Conservation (phyloP, 441 rosid genomes). For the Metrosideros polymorpha region DNA sequence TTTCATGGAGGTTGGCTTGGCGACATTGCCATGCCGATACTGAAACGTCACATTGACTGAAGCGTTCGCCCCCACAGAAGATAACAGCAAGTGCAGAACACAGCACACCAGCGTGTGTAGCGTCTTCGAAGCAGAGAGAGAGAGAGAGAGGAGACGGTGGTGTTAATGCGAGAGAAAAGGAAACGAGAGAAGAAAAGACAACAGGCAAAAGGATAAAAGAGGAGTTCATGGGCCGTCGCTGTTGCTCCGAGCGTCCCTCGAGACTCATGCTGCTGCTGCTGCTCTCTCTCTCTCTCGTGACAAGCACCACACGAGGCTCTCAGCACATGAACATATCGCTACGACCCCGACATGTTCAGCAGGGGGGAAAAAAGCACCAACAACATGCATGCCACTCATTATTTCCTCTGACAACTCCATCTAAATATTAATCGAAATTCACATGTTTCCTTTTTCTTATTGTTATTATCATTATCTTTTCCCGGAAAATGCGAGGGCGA, state of each 20-base stretch:
- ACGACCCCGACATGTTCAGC: not conserved
- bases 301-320: not conserved
- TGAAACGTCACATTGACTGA: not conserved
- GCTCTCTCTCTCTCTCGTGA: not conserved
- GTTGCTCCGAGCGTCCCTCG: not conserved
- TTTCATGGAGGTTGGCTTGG: not conserved
- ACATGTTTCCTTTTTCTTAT: not conserved
- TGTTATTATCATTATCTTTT: not conserved
- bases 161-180: not conserved
- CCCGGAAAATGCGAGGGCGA: not conserved
- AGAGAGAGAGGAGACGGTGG: not conserved
- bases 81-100: not conserved
- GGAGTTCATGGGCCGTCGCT: not conserved
- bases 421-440: not conserved
- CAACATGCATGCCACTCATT: not conserved
- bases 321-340: not conserved
- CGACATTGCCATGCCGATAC: not conserved
- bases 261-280: not conserved
- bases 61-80: not conserved
- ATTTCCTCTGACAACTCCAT: not conserved
- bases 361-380: not conserved
- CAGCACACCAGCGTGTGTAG: not conserved
- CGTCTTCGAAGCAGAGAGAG: not conserved
- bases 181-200: not conserved
- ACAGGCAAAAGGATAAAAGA: not conserved